A percentile compares a stretch with the other conserved stretches of the same genome.
phyloP scores from a whole-genome alignment of 2,329 filamentous ascomycete species.

The Gliomastix tumulicola region DNA sequence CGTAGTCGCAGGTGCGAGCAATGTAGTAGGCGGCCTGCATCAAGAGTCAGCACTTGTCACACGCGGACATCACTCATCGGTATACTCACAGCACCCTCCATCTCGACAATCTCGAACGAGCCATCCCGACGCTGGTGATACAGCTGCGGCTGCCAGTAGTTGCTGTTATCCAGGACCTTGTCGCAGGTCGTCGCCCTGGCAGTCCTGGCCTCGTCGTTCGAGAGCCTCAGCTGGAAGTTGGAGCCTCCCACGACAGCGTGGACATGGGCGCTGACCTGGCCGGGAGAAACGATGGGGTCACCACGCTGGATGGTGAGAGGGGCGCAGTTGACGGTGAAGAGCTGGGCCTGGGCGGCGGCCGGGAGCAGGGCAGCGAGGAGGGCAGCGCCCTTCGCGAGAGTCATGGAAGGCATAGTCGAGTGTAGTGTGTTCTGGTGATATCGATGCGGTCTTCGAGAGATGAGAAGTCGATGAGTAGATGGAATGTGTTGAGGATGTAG shows the following conservation, averaged over 20 bases:
- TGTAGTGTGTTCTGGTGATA: no score
- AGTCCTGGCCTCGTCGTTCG: conserved; percentile 40
- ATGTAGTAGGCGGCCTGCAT: conserved; percentile 14
- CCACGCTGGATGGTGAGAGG: conserved; percentile 32
- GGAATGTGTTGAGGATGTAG: no score
- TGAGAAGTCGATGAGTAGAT: no score
- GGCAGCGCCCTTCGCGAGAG: conserved; percentile 36
- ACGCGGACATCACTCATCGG: no score
- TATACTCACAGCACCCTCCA: conserved; percentile 15
- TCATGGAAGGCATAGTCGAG: no score
- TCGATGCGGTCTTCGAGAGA: no score
- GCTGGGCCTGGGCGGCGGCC: background rate
- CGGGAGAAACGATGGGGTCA: conserved; percentile 54
- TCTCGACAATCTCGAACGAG: conserved; percentile 35
- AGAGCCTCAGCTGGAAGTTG: conserved; percentile 49
- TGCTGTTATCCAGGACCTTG: conserved; percentile 35
- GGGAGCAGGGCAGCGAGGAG: no score
- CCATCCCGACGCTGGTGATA: conserved; percentile 45
- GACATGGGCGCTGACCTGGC: conserved; percentile 44
- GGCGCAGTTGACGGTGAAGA: conserved; percentile 5
- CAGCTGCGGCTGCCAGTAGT: conserved; percentile 62
- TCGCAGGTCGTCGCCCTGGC: conserved; percentile 57
- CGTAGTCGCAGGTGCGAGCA: conserved; percentile 16
- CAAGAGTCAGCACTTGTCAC: no score
- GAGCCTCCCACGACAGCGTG: conserved; percentile 59